Evolutionary conservation across 345 rosid genomes (phyloP).

Genomic region (Schrenkiella parvula): DNA sequence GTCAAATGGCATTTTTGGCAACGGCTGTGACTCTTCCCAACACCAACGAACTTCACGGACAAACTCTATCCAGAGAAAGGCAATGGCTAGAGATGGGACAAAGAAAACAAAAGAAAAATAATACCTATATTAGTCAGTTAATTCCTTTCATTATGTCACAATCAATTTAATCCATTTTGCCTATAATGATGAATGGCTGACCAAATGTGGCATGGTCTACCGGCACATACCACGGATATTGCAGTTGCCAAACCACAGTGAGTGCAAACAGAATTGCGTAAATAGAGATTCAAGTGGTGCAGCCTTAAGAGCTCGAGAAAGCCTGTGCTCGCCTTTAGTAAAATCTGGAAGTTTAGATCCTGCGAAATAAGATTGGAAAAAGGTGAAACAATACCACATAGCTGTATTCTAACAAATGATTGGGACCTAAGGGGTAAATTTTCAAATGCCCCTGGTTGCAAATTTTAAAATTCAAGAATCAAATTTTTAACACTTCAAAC

Average conservation of each 20-base stretch:
- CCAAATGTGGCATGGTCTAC: neutral
- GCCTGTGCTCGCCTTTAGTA: slow-evolving; percentile 57
- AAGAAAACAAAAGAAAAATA: slow-evolving; percentile 12
- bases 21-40: slow-evolving; percentile 91
- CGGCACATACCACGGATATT: slow-evolving; percentile 74
- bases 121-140: neutral
- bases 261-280: slow-evolving; percentile 79
- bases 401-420: neutral
- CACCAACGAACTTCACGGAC: slow-evolving; percentile 97
- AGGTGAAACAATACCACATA: slow-evolving; percentile 12
- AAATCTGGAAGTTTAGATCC: slow-evolving; percentile 50
- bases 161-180: neutral
- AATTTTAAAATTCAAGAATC: neutral
- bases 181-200: slow-evolving; percentile 6
- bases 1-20: slow-evolving; percentile 63
- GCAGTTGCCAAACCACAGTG: slow-evolving; percentile 90
- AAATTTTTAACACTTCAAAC: neutral
- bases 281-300: slow-evolving; percentile 80
- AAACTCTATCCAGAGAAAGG: slow-evolving; percentile 90
- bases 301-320: slow-evolving; percentile 81
- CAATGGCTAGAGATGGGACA: slow-evolving; percentile 56
- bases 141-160: neutral
- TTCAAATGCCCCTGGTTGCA: neutral
- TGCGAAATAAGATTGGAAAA: slow-evolving; percentile 32
- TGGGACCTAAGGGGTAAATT: neutral